Base-by-base conservation (phyloP, 2,329 filamentous ascomycete genomes). In the Claviceps sp. region DNA sequence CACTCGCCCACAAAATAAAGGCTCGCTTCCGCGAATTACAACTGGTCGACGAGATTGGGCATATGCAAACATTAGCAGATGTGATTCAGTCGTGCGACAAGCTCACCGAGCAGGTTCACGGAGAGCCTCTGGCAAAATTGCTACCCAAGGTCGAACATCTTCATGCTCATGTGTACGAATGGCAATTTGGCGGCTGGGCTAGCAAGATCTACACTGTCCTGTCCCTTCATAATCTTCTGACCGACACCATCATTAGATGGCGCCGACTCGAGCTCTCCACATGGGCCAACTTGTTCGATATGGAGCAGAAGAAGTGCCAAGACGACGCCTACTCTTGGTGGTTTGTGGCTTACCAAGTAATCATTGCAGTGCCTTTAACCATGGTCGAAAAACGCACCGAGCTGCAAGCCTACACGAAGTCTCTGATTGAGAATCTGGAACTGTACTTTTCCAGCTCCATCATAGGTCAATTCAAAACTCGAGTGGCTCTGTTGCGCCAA, bases 281-380 rank as follows among this genome's bases (percentile, higher is more conserved):
- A 0, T 98, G 93, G 93, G 83, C 87, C 39, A 86, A 84, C 43
- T 69, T 98, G 3, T 85, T 98, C 55, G 88, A 95, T 58, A 81
- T 87, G 65, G 93, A 98, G 66, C 76, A 82, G 40, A 75, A 80
- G 50, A 89, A 85, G 60, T 89, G 84, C 59, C 74, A 83, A 22
- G 78, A 87, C 48, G 84, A 89, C 61, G 89, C 91, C 2, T 84
- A 82, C 60, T 84, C 85, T 16, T 98, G 93, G 93, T 98, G 90
- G 84, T 98, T 96, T 60, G 78, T 97, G 54, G 89, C 91, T 1
- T 98, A 96, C 61, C 89, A 97, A 66, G 88, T 85, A 4, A 80
- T 95, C 43, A 78, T 98, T 58, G 84, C 82, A 3, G 84, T 83
- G 10, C 85, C 90, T 0, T 73, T 87, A 51, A 77, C 80, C 19